phyloP scores from a whole-genome alignment of 768 basidiomycete species.

The Leccinum pellstonianum region DNA sequence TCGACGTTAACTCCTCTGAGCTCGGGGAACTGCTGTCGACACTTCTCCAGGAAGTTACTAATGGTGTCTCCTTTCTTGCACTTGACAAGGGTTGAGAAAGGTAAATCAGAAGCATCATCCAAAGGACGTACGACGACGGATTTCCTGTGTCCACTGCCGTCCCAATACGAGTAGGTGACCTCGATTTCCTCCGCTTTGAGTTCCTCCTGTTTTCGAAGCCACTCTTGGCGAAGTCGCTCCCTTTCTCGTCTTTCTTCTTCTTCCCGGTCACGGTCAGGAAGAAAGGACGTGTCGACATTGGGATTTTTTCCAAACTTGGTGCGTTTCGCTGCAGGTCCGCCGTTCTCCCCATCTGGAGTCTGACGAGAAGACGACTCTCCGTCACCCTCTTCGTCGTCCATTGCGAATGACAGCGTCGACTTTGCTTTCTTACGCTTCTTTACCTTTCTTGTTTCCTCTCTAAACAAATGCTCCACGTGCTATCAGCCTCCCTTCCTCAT shows the following conservation, averaged over 20 bases:
- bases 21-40: slow-evolving; percentile 90
- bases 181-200: slow-evolving; percentile 79
- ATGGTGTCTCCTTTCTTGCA: slow-evolving; percentile 97
- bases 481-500: slow-evolving; percentile 56
- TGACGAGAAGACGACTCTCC: slow-evolving; percentile 40
- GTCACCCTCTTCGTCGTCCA: slow-evolving; percentile 73
- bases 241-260: slow-evolving; percentile 86
- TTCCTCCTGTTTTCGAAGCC: slow-evolving; percentile 72
- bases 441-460: slow-evolving; percentile 77
- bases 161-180: slow-evolving; percentile 96
- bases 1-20: slow-evolving; percentile 87
- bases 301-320: slow-evolving; percentile 92
- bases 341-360: slow-evolving; percentile 36
- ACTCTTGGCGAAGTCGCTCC: slow-evolving; percentile 86
- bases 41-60: slow-evolving; percentile 86
- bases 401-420: slow-evolving; percentile 85
- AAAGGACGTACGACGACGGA: slow-evolving; percentile 69
- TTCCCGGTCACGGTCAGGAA: slow-evolving; percentile 97
- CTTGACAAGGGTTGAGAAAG: slow-evolving; percentile 39
- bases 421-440: slow-evolving; percentile 96
- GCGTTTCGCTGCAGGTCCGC: slow-evolving; percentile 59
- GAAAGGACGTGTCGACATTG: slow-evolving; percentile 94
- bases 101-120: background rate
- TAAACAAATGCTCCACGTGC: slow-evolving; percentile 81
- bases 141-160: slow-evolving; percentile 95